Percentiles rank a stretch among this genome's conserved stretches.
phyloP scores from a whole-genome alignment of 208 protist genomes.

The Acanthamoeba royreba region DNA sequence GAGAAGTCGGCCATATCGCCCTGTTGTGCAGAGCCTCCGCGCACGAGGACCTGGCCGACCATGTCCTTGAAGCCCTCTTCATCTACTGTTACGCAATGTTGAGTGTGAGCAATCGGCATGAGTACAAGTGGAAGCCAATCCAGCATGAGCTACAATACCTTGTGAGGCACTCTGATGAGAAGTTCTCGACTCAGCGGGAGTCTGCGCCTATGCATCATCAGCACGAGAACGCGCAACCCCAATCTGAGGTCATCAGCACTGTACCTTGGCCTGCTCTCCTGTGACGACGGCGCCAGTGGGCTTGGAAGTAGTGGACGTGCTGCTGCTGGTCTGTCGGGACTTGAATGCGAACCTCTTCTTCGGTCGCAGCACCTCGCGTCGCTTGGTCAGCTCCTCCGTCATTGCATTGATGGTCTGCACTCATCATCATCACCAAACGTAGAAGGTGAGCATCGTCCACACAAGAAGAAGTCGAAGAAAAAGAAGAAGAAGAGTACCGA shows the following conservation, averaged over 20 bases:
- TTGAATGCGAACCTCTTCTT: constrained; percentile 16
- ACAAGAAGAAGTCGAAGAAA: neutral
- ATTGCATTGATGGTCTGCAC: neutral
- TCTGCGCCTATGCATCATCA: neutral
- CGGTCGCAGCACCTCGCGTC: neutral
- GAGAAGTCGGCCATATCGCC: neutral
- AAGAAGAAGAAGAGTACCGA: neutral
- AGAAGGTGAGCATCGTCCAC: neutral
- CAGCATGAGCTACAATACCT: neutral
- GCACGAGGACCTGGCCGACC: neutral
- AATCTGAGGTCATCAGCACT: neutral
- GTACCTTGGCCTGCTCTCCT: neutral
- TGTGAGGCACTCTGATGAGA: neutral
- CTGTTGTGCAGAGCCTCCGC: neutral
- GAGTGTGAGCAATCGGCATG: neutral
- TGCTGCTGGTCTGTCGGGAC: neutral
- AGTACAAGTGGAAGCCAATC: neutral
- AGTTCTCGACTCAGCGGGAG: neutral
- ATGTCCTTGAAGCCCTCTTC: neutral
- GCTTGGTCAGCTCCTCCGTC: neutral
- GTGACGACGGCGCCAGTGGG: neutral
- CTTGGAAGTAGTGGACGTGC: neutral
- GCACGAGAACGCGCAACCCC: neutral
- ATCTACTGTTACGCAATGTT: neutral
- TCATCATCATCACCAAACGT: too few species aligned